These are phyloP conservation scores for Boletus vinaceobasis DNA, from an alignment of 768 basidiomycete species.

Conservation along the genomic window DNA sequence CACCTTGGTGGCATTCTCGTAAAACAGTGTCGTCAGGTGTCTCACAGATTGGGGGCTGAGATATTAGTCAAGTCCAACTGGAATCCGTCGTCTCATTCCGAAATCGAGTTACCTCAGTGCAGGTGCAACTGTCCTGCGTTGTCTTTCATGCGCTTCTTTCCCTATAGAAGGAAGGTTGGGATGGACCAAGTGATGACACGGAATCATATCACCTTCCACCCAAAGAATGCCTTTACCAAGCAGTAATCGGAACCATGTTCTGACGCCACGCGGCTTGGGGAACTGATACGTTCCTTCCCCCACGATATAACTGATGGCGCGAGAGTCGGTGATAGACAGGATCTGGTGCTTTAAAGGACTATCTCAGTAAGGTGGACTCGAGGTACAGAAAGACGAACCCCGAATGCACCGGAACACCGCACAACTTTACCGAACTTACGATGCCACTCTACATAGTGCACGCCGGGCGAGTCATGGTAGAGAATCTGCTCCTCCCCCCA, in stretches of 20 bases:
- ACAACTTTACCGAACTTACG: conserved; percentile 51
- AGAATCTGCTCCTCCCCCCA: conserved; percentile 65
- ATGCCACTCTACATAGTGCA: conserved; percentile 52
- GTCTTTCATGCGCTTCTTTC: conserved; percentile 53
- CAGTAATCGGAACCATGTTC: conserved; percentile 60
- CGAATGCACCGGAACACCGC: conserved; percentile 54
- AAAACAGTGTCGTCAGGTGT: conserved; percentile 47
- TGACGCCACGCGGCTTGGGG: conserved; percentile 60
- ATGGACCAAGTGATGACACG: not conserved
- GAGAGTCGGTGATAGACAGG: conserved; percentile 53
- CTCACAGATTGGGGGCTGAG: conserved; percentile 52
- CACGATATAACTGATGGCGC: conserved; percentile 52
- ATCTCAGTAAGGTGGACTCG: conserved; percentile 8
- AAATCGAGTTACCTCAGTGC: conserved; percentile 46
- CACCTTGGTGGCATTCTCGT: conserved; percentile 50
- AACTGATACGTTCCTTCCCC: conserved; percentile 54
- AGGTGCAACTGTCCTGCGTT: conserved; percentile 50
- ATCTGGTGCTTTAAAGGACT: conserved; percentile 46
- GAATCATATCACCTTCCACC: conserved; percentile 49
- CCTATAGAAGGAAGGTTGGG: conserved; percentile 32
- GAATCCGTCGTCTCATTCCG: not conserved
- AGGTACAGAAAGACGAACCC: conserved; percentile 34
- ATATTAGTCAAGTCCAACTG: not conserved
- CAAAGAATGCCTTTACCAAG: conserved; percentile 64
- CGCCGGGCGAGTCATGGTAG: conserved; percentile 49